Evolutionary conservation across 371 early-diverging fungal genomes (phyloP).

Genomic region (Mucor velutinosus): DNA sequence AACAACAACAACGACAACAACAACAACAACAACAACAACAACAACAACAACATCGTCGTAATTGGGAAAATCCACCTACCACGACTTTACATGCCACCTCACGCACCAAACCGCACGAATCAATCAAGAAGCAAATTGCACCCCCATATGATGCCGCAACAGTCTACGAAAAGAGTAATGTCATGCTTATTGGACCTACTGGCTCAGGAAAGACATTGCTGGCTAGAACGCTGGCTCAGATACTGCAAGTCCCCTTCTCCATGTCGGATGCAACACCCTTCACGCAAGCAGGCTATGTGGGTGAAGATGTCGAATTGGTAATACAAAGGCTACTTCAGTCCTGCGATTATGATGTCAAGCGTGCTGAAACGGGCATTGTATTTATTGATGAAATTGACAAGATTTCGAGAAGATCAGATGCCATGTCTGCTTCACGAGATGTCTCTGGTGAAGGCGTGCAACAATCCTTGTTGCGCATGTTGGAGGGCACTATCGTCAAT

Average conservation of each 20-base stretch:
- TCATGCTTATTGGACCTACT: slow-evolving; percentile 84
- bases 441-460: slow-evolving; percentile 95
- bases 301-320: slow-evolving; percentile 92
- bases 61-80: slow-evolving; percentile 33
- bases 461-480: slow-evolving; percentile 83
- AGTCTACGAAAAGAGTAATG: slow-evolving; percentile 87
- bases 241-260: slow-evolving; percentile 87
- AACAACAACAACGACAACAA: neutral
- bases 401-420: slow-evolving; percentile 76
- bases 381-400: slow-evolving; percentile 95
- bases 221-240: slow-evolving; percentile 83
- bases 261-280: slow-evolving; percentile 91
- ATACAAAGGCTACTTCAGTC: slow-evolving; percentile 83
- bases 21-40: neutral
- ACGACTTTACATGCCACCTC: neutral
- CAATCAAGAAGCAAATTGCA: neutral
- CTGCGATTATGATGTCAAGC: slow-evolving; percentile 83
- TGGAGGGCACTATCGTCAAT: slow-evolving; percentile 86
- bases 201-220: slow-evolving; percentile 87
- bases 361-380: slow-evolving; percentile 87
- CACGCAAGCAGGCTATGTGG: slow-evolving; percentile 93
- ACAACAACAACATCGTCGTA: slow-evolving; percentile 13
- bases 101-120: slow-evolving; percentile 14
- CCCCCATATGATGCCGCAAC: slow-evolving; percentile 35
- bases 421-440: slow-evolving; percentile 77